Conservation (phyloP, 108 stramenopile genomes). For the Fragilariopsis cylindrus region DNA sequence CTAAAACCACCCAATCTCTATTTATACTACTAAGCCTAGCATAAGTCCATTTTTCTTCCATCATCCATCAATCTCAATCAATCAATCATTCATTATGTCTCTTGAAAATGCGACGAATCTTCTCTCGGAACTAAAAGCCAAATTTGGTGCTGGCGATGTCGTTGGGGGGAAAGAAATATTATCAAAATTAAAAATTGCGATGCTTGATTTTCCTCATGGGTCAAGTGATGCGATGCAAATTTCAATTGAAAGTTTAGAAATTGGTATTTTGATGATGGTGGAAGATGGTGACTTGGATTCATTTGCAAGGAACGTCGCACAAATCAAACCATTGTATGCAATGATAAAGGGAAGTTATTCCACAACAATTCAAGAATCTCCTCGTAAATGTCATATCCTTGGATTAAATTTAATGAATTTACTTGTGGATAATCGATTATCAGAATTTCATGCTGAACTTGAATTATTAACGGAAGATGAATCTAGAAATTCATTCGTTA, state of each 20-base stretch:
- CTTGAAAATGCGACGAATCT: constrained; percentile 52
- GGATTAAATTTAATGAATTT: constrained; percentile 87
- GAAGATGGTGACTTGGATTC: constrained; percentile 78
- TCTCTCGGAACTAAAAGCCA: constrained; percentile 50
- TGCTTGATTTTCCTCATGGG: constrained; percentile 52
- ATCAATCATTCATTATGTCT: constrained; percentile 26
- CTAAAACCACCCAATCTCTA: too few relatives aligned
- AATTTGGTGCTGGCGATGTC: constrained; percentile 65
- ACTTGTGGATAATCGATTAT: constrained; percentile 83
- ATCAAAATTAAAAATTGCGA: constrained; percentile 66
- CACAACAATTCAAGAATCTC: constrained; percentile 9
- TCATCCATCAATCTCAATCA: not conserved
- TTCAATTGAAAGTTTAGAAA: constrained; percentile 64
- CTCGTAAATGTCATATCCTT: constrained; percentile 74
- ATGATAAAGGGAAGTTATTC: not conserved
- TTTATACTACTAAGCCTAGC: too few relatives aligned
- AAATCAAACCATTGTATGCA: constrained; percentile 74
- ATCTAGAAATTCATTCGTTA: constrained; percentile 55
- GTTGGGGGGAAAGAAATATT: constrained; percentile 63
- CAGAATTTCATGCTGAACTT: constrained; percentile 89
- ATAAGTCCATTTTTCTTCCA: too few relatives aligned
- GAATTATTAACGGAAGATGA: constrained; percentile 80
- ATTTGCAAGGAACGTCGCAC: constrained; percentile 84
- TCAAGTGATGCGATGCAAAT: constrained; percentile 40
- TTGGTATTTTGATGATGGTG: constrained; percentile 81